These are phyloP conservation scores for Botrytis elliptica DNA, from an alignment of 2,329 filamentous ascomycete species.

Conservation along the genomic window DNA sequence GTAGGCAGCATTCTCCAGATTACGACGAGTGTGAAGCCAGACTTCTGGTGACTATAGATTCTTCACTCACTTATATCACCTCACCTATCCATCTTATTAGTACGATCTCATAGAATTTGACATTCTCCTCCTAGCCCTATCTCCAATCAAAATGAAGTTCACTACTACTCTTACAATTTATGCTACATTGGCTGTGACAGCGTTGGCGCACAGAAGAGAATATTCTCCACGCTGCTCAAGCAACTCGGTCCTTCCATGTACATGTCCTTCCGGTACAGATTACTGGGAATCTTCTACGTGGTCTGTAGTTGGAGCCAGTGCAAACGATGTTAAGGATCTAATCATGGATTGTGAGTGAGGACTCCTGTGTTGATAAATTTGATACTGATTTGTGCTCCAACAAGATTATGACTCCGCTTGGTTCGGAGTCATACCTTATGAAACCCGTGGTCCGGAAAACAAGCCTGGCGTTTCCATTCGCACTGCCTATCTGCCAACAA, in stretches of 20 bases:
- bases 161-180: neutral
- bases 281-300: constrained; percentile 18
- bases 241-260: neutral
- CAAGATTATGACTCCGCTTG: neutral
- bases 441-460: constrained; percentile 1
- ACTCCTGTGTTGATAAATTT: too few species aligned
- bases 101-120: too few species aligned
- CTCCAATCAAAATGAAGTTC: neutral
- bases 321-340: constrained; percentile 7
- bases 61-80: neutral
- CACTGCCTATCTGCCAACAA: constrained; percentile 1
- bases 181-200: neutral
- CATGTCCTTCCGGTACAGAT: neutral
- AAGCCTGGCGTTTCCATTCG: constrained; percentile 14
- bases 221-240: neutral
- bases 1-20: neutral
- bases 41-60: neutral
- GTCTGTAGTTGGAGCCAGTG: neutral
- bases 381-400: neutral
- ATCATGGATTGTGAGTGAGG: constrained; percentile 11
- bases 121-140: neutral
- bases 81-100: neutral
- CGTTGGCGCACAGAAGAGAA: neutral
- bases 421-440: constrained; percentile 4
- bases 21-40: neutral